These are phyloP conservation scores for Phenoliferia sp. DNA, from an alignment of 1,284 basidiomycete genomes.

Conservation along the genomic window DNA sequence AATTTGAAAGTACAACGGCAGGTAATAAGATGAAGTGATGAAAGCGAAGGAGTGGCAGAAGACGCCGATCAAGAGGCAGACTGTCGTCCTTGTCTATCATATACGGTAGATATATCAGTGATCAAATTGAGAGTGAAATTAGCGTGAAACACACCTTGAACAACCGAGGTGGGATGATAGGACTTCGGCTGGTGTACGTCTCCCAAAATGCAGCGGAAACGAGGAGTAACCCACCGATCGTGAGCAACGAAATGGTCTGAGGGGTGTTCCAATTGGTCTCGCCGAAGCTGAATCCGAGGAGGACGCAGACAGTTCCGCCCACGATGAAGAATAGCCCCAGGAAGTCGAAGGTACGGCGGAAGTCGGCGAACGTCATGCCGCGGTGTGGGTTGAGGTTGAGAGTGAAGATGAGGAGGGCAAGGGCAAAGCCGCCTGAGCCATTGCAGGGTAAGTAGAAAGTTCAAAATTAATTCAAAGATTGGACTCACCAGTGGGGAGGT, in stretches of 20 bases:
- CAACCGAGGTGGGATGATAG: conserved; percentile 73
- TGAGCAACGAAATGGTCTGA: conserved; percentile 67
- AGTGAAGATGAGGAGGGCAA: conserved; percentile 52
- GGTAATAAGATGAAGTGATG: conserved; percentile 46
- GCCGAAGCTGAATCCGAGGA: conserved; percentile 29
- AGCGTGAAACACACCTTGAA: conserved; percentile 50
- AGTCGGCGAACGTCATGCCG: conserved; percentile 11
- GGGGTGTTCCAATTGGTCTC: conserved; percentile 44
- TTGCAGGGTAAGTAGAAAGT: conserved; percentile 43
- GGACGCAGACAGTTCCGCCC: conserved; percentile 45
- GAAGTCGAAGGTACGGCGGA: conserved; percentile 62
- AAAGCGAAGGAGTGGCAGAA: conserved; percentile 67
- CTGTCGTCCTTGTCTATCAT: conserved; percentile 64
- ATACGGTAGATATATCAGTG: background rate
- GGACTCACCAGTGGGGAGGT: conserved; percentile 50
- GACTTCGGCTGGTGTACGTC: conserved; percentile 59
- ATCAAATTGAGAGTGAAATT: background rate
- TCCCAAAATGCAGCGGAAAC: conserved; percentile 61
- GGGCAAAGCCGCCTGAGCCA: conserved; percentile 63
- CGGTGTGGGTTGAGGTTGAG: conserved; percentile 63
- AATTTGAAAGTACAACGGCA: conserved; percentile 8
- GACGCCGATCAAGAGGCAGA: conserved; percentile 56
- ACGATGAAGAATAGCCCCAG: conserved; percentile 67
- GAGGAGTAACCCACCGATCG: conserved; percentile 60
- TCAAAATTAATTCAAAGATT: background rate